Evolutionary conservation across 2,329 filamentous ascomycete genomes (phyloP).

Genomic region (Gnomoniopsis smithogilvyi): DNA sequence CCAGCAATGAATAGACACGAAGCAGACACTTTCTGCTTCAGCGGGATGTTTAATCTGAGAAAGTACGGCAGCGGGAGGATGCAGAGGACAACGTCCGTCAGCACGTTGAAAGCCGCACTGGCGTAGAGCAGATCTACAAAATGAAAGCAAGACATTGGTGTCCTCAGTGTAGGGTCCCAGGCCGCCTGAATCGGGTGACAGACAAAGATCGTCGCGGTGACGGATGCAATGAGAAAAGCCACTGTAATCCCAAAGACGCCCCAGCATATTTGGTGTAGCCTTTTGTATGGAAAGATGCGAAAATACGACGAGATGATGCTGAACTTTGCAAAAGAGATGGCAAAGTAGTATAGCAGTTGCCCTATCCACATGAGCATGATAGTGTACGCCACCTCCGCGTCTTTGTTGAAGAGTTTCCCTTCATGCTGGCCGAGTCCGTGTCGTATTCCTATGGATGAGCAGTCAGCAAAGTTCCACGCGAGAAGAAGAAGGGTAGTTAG

Average conservation of each 20-base stretch:
- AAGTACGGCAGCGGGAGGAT: slow-evolving; percentile 9
- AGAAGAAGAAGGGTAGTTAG: neutral
- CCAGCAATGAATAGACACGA: slow-evolving; percentile 10
- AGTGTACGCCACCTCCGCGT: neutral
- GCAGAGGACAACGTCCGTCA: slow-evolving; percentile 7
- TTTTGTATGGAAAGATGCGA: slow-evolving; percentile 5
- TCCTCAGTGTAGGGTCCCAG: slow-evolving; percentile 6
- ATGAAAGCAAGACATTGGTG: slow-evolving; percentile 4
- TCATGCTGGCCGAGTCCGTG: slow-evolving; percentile 9
- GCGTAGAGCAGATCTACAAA: slow-evolving; percentile 5
- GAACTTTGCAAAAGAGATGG: slow-evolving; percentile 11
- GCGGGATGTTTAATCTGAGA: neutral
- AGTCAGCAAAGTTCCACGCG: too few relatives aligned
- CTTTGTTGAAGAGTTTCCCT: neutral
- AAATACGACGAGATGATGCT: slow-evolving; percentile 12
- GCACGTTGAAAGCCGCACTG: slow-evolving; percentile 1
- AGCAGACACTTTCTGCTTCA: slow-evolving; percentile 9
- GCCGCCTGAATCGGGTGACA: slow-evolving; percentile 7
- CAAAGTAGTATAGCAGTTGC: slow-evolving; percentile 7
- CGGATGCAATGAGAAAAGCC: neutral
- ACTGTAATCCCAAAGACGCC: slow-evolving; percentile 4
- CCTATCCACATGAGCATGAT: slow-evolving; percentile 9
- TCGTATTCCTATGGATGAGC: neutral
- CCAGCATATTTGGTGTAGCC: slow-evolving; percentile 2
- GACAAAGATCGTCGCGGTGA: neutral